Percentiles rank a stretch among this genome's conserved stretches.
Conservation (phyloP, 495 filamentous ascomycete genomes). For the Penicillium bialowiezense region DNA sequence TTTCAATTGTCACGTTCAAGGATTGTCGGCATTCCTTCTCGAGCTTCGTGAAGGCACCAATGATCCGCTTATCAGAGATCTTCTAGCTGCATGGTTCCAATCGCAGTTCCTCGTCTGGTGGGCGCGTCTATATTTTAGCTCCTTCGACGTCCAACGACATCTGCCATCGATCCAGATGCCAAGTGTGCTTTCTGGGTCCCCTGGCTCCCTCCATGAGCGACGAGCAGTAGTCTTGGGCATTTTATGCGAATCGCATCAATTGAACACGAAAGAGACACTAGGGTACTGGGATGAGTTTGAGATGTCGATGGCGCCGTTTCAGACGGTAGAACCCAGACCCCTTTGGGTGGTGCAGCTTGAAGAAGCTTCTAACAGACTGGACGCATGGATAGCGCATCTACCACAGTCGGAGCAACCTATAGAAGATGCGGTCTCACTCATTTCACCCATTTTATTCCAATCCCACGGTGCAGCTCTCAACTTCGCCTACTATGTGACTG, state of each 20-base stretch:
- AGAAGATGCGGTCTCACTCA: too few species aligned
- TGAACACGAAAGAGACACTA: constrained; percentile 17
- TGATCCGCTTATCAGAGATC: neutral
- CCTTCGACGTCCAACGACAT: constrained; percentile 13
- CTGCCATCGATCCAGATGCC: constrained; percentile 11
- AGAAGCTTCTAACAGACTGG: constrained; percentile 6
- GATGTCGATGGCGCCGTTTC: too few species aligned
- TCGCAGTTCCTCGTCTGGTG: constrained; percentile 26
- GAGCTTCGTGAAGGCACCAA: neutral
- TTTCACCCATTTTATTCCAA: constrained; percentile 12
- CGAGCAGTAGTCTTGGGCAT: constrained; percentile 23
- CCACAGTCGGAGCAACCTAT: too few species aligned
- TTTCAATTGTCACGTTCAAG: constrained; percentile 25
- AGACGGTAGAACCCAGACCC: too few species aligned
- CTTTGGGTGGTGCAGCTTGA: too few species aligned
- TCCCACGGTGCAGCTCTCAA: constrained; percentile 28
- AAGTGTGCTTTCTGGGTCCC: neutral
- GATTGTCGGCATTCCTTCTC: constrained; percentile 7
- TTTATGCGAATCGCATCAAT: constrained; percentile 30
- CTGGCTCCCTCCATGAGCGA: constrained; percentile 12
- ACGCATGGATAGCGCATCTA: constrained; percentile 8
- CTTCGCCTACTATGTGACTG: constrained; percentile 25
- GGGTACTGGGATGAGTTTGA: constrained; percentile 17
- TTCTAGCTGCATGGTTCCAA: constrained; percentile 27
- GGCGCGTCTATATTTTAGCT: constrained; percentile 26